Conservation (phyloP, 2,329 filamentous ascomycete genomes). For the Exophiala xenobiotica region DNA sequence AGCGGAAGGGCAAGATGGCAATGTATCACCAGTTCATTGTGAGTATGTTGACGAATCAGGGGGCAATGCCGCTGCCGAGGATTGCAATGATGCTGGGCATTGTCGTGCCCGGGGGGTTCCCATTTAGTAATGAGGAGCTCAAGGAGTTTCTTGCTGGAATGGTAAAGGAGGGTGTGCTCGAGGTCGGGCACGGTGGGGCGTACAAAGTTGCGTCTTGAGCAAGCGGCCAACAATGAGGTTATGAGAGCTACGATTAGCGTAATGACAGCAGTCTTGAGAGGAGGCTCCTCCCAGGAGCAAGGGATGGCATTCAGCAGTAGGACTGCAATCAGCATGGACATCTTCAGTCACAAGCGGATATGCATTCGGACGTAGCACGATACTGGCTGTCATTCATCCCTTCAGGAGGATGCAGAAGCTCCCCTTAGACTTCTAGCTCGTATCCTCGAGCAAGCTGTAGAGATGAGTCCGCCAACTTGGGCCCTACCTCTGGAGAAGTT, state of each 20-base stretch:
- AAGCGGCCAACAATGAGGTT: neutral
- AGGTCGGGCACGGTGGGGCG: constrained; percentile 64
- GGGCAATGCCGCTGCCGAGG: constrained; percentile 74
- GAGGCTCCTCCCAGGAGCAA: too few relatives aligned
- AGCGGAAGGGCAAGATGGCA: constrained; percentile 66
- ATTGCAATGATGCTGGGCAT: constrained; percentile 96
- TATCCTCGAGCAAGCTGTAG: too few relatives aligned
- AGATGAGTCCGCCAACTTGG: too few relatives aligned
- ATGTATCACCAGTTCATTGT: constrained; percentile 91
- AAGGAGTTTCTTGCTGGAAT: constrained; percentile 76
- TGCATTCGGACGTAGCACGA: too few relatives aligned
- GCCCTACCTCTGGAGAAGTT: too few relatives aligned
- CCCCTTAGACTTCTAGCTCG: too few relatives aligned
- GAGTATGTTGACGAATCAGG: constrained; percentile 92
- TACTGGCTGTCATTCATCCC: too few relatives aligned
- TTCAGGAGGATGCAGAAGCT: too few relatives aligned
- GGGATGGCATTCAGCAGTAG: too few relatives aligned
- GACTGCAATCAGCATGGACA: too few relatives aligned
- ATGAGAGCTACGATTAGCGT: constrained; percentile 1
- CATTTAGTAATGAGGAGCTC: constrained; percentile 86
- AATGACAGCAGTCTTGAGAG: too few relatives aligned
- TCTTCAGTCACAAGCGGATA: too few relatives aligned
- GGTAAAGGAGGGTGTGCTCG: constrained; percentile 69
- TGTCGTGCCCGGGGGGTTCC: constrained; percentile 81
- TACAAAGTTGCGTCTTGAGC: constrained; percentile 51